Evolutionary conservation across 139 green algal species (phyloP).

Genomic region (Axilococcus clingmanii): DNA sequence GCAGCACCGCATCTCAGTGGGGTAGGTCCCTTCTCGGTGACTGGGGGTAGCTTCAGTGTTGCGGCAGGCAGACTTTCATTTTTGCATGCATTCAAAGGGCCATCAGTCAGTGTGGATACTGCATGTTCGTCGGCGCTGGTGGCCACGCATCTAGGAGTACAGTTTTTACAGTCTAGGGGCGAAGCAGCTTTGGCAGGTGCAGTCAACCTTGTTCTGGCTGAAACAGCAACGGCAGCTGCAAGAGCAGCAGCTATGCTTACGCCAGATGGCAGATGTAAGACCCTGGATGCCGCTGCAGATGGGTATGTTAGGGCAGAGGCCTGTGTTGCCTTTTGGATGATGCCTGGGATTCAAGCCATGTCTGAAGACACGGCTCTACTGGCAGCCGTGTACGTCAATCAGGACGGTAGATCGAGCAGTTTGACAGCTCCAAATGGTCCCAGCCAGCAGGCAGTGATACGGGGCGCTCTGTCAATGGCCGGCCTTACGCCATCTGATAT

Average conservation of each 20-base stretch:
- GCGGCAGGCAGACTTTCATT: conserved; percentile 41
- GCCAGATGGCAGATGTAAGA: conserved; percentile 52
- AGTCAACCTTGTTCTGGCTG: conserved; percentile 30
- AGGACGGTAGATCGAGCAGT: conserved; percentile 57
- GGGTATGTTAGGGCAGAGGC: conserved; percentile 74
- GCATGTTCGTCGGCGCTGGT: conserved; percentile 43
- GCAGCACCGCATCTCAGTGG: conserved; percentile 27
- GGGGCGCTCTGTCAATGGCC: conserved; percentile 22
- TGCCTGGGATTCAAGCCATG: too few species aligned
- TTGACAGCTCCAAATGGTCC: conserved; percentile 76
- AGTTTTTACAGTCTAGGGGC: conserved; percentile 9
- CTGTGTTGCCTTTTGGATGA: conserved; percentile 23
- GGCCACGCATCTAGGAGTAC: conserved; percentile 11
- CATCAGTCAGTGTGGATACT: conserved; percentile 37
- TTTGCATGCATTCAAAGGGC: conserved; percentile 28
- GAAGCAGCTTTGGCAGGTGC: conserved; percentile 25
- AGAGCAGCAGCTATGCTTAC: conserved; percentile 47
- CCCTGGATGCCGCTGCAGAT: conserved; percentile 55
- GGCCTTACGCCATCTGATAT: conserved; percentile 3
- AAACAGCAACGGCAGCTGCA: conserved; percentile 15
- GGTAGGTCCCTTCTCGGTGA: conserved; percentile 54
- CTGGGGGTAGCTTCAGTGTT: conserved; percentile 51
- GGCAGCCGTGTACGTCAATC: conserved; percentile 19
- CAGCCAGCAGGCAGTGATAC: conserved; percentile 61
- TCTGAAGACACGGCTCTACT: not conserved